Conservation (phyloP, 2,329 filamentous ascomycete genomes). For the Dactylellina haptotyla region DNA sequence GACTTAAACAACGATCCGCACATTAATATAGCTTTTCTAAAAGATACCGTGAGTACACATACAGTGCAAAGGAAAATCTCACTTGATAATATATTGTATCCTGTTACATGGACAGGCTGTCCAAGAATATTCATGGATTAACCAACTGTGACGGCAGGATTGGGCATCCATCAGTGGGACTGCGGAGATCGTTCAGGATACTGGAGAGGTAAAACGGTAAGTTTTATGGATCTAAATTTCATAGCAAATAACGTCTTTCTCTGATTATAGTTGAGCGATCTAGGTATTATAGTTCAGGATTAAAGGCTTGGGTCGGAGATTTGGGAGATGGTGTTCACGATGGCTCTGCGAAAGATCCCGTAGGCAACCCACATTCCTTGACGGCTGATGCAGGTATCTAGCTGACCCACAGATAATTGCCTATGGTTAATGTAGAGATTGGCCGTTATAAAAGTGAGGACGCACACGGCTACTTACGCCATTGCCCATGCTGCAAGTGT, state of each 20-base stretch:
- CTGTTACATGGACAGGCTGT: neutral
- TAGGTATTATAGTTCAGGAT: slow-evolving; percentile 72
- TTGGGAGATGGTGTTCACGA: slow-evolving; percentile 85
- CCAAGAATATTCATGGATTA: neutral
- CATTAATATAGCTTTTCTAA: slow-evolving; percentile 84
- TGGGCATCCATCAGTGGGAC: slow-evolving; percentile 88
- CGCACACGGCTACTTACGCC: slow-evolving; percentile 77
- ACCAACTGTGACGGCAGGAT: slow-evolving; percentile 69
- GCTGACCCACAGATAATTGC: neutral
- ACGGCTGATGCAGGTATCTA: neutral
- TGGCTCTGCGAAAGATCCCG: slow-evolving; percentile 79
- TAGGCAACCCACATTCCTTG: neutral
- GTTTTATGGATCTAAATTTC: neutral
- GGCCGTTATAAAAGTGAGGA: slow-evolving; percentile 79
- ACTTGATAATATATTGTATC: no score
- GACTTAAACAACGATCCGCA: slow-evolving; percentile 77
- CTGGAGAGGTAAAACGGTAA: slow-evolving; percentile 72
- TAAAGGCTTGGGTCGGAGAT: slow-evolving; percentile 89
- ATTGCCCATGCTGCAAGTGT: slow-evolving; percentile 70
- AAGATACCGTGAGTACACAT: slow-evolving; percentile 59
- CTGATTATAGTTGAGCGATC: neutral
- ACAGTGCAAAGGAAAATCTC: no score
- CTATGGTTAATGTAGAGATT: slow-evolving; percentile 67
- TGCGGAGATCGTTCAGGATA: slow-evolving; percentile 75
- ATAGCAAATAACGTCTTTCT: neutral